Base-by-base conservation (phyloP, 1,284 basidiomycete genomes). In the Mycena sp. region DNA sequence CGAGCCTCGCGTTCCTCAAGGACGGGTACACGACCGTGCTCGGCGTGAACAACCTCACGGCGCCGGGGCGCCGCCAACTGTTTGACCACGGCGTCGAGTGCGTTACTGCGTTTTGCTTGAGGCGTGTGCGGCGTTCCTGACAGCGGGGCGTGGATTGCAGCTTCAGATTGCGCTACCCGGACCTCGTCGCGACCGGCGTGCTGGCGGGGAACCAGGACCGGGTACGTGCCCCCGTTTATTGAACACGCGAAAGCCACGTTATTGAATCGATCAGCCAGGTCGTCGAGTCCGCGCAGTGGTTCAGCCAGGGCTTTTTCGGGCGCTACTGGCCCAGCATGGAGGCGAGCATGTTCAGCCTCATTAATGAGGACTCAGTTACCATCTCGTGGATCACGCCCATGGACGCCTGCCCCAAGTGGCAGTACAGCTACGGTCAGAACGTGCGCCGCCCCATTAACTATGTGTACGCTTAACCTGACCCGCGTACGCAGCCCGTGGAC, bases 41-140 rank as follows among this genome's bases (percentile, higher is more conserved):
- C 2, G 75, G 78, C 11, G 73, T 75, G 50, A 74, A 83, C 63
- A 76, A 82, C 62, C 72, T 85, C 21, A 82, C 82, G 26, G 63
- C 77, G 2, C 67, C 78, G 4, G 83, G 82, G 0, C 70, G 82
- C 5, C 61, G 69, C 58, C 73, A 82, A 62, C 74, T 82, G 29
- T 84, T 85, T 67, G 67, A 80, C 28, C 81, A 83, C 55, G 83
- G 83, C 12, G 78, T 81, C 11, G 69, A 76, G 81, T 76, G 61
- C 38, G 74, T 68, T 0, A 16, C 41, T 43, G n/a, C n/a, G n/a
- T n/a, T n/a, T n/a, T n/a, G n/a, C n/a, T n/a, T n/a, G n/a, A n/a
- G n/a, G n/a, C n/a, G n/a, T n/a, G n/a, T n/a, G n/a, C n/a, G n/a
- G n/a, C n/a, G n/a, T n/a, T n/a, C n/a, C n/a, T n/a, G n/a, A n/a